Evolutionary conservation across 2,329 filamentous ascomycete genomes (phyloP), one percentile per base, ranked within the genome.

Genomic region (Fusarium clavum): DNA sequence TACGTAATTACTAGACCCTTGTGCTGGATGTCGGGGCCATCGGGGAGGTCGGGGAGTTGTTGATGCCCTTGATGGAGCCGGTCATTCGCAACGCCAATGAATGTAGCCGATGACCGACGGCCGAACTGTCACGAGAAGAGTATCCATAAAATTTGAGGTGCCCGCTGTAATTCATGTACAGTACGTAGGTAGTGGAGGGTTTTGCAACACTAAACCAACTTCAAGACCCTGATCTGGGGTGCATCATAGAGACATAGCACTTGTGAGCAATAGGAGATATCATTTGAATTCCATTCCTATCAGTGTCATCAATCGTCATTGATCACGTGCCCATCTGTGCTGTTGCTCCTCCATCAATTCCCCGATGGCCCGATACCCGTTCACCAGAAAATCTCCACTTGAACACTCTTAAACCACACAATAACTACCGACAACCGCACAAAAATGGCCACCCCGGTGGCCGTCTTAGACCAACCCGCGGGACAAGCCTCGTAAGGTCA

Each of bases 31-130:
- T 71, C 69, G 69, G 68, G 65, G 65, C 67, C 58, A 59, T 69
- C 65, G 67, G 69, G 67, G 67, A 70, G 66, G 66, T 70, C 67
- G 67, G 67, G 69, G 69, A 71, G 69, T 71, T 71, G 56, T 45
- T 45, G 30, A 34, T n/a, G 64, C 56, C 43, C 45, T 56, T 55
- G 60, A 70, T 55, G 63, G 67, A 57, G 56, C 54, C 54, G 49
- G 16, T 47, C 29, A 4, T 24, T 7, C n/a, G 34, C 41, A 40
- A 65, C 59, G 27, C 68, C 68, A 70, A 70, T 70, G 68, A 57
- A 47, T 57, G 64, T 65, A 71, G 52, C 68, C 68, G 68, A 55
- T 34, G 68, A 27, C 68, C 68, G 68, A 72, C 55, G 69, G 52
- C 69, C 69, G 69, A 52, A 41, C 49, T 53, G 49, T 32, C 38